Base-by-base conservation (phyloP, 2,329 filamentous ascomycete genomes). In the Sporothrix schenckii region DNA sequence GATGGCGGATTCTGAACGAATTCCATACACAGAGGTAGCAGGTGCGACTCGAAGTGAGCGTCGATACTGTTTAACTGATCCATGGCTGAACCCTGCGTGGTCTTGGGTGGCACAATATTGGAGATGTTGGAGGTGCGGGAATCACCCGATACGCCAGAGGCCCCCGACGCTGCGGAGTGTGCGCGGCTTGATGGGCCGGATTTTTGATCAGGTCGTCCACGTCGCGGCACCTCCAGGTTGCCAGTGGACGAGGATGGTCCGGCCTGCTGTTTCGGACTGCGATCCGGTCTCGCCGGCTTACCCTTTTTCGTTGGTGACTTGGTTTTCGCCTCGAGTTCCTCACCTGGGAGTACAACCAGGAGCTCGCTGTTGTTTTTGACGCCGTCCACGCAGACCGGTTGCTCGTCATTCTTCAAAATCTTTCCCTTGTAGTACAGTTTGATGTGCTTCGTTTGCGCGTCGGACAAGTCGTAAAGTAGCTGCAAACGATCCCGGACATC, bases 381-480 rank as follows among this genome's bases (percentile, higher is more conserved):
- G 19, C 87, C 86, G 74, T 88, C 89, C 53, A 86, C 83, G 72
- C 85, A 83, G 70, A 87, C 84, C 2, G 84, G 84, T 69, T 82
- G 81, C 47, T 84, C 81, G 54, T 87, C 85, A 74, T 92, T 87
- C 78, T 90, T 91, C 67, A 94, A 80, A 74, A 89, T 87, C 73
- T 85, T 85, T 69, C 91, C 91, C 78, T 92, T 92, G 82, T 91
- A 92, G 71, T 91, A 83, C 76, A 94, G 83, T 78, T 89, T 91
- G 77, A 93, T 82, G 61, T 84, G 81, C 41, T 79, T 79, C 9
- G 81, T 78, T 76, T 83, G 77, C 76, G 82, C 81, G 60, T 88
- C 85, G 5, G 85, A 83, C 44, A 92, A 80, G 68, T 88, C 86
- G 80, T 92, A 85, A 77, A 92, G 84, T 74, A 90, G 83, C 69